phyloP scores from a whole-genome alignment of 495 filamentous ascomycete species.

The Aspergillus ostianus region DNA sequence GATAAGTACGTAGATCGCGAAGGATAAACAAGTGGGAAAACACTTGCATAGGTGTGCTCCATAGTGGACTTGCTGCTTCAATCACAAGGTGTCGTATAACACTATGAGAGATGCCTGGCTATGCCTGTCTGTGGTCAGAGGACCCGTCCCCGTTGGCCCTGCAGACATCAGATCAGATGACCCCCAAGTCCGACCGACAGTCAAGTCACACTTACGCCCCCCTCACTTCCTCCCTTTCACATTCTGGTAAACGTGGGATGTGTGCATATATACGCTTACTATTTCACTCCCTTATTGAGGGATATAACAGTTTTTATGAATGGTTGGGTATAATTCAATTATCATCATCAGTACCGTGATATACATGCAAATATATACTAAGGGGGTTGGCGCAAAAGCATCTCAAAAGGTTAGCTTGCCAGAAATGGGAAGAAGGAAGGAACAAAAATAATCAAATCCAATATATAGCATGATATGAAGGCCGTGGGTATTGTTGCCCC shows the following conservation, averaged over 20 bases:
- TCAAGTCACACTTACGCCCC: not conserved
- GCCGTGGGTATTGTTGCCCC: not conserved
- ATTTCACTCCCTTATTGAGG: not conserved
- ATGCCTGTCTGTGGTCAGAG: not conserved
- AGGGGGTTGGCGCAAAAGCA: too few species aligned
- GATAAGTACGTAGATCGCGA: not conserved
- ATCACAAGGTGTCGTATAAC: too few species aligned
- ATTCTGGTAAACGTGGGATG: too few species aligned
- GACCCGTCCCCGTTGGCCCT: too few species aligned
- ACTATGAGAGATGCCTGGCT: too few species aligned
- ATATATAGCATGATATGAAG: not conserved
- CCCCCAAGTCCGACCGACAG: too few species aligned
- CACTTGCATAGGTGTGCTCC: too few species aligned
- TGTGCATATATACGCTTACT: not conserved
- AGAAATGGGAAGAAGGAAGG: not conserved
- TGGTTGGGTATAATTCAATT: not conserved
- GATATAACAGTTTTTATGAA: not conserved
- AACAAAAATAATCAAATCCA: not conserved
- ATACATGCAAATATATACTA: not conserved
- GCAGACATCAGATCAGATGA: not conserved
- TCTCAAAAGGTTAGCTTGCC: not conserved
- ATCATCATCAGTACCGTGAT: not conserved
- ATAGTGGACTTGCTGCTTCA: too few species aligned
- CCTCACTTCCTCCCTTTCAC: too few species aligned
- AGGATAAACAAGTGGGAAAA: too few species aligned